Evolutionary conservation across 106 monocot genomes (phyloP), one percentile per base, ranked within the genome.

Genomic region (Dioscorea alata): DNA sequence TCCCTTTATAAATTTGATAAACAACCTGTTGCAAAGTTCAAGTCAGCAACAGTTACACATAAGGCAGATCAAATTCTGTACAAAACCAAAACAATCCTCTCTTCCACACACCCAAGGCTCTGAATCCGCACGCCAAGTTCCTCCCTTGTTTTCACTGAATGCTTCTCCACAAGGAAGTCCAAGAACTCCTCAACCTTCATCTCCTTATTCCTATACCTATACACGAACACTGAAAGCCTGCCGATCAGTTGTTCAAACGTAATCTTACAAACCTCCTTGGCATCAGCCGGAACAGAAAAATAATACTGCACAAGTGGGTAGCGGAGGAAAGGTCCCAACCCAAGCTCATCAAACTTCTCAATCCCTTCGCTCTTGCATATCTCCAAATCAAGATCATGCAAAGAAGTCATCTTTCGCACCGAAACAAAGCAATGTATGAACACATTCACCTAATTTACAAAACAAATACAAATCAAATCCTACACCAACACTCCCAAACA

Each of bases 351-450:
- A 33, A 78, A 78, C 71, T 67, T 8, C 24, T 67, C 78, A 19
- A 78, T 67, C n/a, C 78, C 71, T 60, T 78, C 78, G 33, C 21
- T 72, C 34, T 61, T 50, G 53, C 78, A 71, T 17, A 78, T 51
- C 49, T 66, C 71, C 5, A 51, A 34, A 17, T 66, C 66, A 21
- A 78, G 22, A 32, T 78, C 78, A 23, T 78, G 59, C 25, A 78
- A 50, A 2, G 78, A 60, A 7, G 78, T 78, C 71, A 78, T 78
- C 25, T 50, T 66, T 17, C 78, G 59, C 20, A 59, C 59, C 33
- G 33, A 21, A 8, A 78, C 78, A 54, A 78, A 78, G 60, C 78
- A 72, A 60, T 71, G 78, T 32, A 78, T 78, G 20, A 78, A 78
- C 4, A 71, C 59, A 31, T 78, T 78, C 25, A 78, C 67, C 78